These are phyloP conservation scores for Pyrenochaeta sp. DNA, from an alignment of 2,329 filamentous ascomycete genomes.

Conservation along the genomic window DNA sequence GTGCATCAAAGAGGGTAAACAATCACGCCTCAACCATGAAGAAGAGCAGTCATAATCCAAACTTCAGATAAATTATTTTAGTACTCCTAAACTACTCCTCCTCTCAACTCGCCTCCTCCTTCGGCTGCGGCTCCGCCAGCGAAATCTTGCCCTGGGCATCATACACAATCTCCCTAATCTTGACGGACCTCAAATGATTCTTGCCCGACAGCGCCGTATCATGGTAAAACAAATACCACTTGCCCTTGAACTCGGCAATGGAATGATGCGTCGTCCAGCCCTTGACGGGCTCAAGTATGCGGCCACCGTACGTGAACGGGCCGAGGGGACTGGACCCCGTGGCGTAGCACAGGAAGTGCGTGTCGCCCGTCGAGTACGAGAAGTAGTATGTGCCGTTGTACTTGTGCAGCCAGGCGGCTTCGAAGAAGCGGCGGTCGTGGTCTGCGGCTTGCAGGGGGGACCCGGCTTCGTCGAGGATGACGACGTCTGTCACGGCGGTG, in stretches of 20 bases:
- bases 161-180: constrained; percentile 78
- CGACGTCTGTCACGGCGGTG: constrained; percentile 63
- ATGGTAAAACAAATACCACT: constrained; percentile 80
- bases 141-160: constrained; percentile 69
- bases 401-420: constrained; percentile 83
- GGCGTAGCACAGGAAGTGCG: constrained; percentile 76
- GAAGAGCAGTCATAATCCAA: no score
- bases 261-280: constrained; percentile 86
- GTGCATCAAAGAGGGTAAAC: no score
- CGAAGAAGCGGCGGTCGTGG: constrained; percentile 79
- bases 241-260: constrained; percentile 74
- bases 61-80: no score
- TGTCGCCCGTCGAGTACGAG: constrained; percentile 79
- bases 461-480: constrained; percentile 68
- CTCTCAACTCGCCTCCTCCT: no score
- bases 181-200: constrained; percentile 75
- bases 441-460: constrained; percentile 70
- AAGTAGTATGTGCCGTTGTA: constrained; percentile 75
- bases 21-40: no score
- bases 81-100: no score
- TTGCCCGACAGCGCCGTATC: constrained; percentile 75
- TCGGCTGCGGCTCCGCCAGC: constrained; percentile 40
- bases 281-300: constrained; percentile 76
- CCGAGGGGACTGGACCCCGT: constrained; percentile 70
- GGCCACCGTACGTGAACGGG: constrained; percentile 75